These are phyloP conservation scores for Neoscytalidium dimidiatum DNA, from an alignment of 2,329 filamentous ascomycete genomes.

Conservation along the genomic window DNA sequence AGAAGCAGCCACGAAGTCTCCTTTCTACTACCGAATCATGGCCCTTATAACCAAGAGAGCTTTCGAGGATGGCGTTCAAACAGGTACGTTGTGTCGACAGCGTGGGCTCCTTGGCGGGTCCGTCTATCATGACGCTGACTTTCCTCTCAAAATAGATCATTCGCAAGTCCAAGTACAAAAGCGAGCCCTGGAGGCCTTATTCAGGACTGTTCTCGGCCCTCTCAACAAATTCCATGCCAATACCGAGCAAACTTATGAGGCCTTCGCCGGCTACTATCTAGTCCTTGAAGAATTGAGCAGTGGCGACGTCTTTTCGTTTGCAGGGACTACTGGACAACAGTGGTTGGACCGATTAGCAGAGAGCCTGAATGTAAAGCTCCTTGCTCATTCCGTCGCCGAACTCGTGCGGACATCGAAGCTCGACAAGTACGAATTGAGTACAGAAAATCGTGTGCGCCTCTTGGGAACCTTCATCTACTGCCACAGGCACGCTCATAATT, in stretches of 20 bases:
- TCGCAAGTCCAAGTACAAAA: background rate
- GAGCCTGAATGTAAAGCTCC: constrained; percentile 53
- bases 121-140: background rate
- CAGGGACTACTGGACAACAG: constrained; percentile 26
- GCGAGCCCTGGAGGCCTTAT: background rate
- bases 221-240: constrained; percentile 34
- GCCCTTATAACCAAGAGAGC: background rate
- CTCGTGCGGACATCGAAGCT: constrained; percentile 31
- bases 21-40: constrained; percentile 31
- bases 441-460: constrained; percentile 54
- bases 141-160: background rate
- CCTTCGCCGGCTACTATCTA: constrained; percentile 10
- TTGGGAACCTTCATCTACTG: constrained; percentile 63
- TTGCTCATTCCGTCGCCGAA: constrained; percentile 35
- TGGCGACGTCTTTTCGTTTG: constrained; percentile 42
- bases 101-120: too few relatives aligned
- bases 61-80: background rate
- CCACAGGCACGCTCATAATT: constrained; percentile 51
- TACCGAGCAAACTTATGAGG: constrained; percentile 7
- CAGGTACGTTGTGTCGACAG: background rate
- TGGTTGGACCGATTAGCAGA: constrained; percentile 46
- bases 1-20: constrained; percentile 34
- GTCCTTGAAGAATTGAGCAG: constrained; percentile 21
- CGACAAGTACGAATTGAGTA: constrained; percentile 29
- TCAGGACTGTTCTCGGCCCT: constrained; percentile 26